Base-by-base conservation (phyloP, 1,284 basidiomycete species). In the Pascua guehoae region DNA sequence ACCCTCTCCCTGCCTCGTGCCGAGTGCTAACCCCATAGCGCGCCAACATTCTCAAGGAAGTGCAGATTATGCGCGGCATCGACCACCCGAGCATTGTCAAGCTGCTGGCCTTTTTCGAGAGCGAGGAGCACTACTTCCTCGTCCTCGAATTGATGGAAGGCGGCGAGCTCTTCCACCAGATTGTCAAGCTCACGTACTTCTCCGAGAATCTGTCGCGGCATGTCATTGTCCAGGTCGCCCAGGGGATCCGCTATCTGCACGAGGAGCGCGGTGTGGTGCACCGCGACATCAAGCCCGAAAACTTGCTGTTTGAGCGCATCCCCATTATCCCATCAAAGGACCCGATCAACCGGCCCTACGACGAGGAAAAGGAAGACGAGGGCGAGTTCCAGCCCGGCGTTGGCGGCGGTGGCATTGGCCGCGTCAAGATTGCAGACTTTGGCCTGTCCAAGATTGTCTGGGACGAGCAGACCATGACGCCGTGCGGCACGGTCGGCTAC, bases 401-500 rank as follows among this genome's bases (percentile, higher is more conserved):
- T 47, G 96, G 96, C 8, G 94, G 96, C 8, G 96, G 96, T 24
- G 96, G 94, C 12, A 99, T 99, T 63, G 96, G 96, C 8, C 86
- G 87, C 41, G 92, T 99, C 76, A 99, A 98, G 82, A 96, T 99
- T 66, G 96, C 96, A 62, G 96, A 99, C 76, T 99, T 99, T 74
- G 96, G 96, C 49, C 81, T 99, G 48, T 92, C 89, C 67, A 99
- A 99, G 80, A 88, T 98, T 54, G 92, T 99, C 5, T 99, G 96
- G 96, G 89, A 96, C 73, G 92, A 98, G 75, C 88, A 96, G 77
- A 99, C 96, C 11, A 96, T 93, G 88, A 99, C 96, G 32, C 96
- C 96, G 17, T 99, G 96, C 71, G 96, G 96, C 38, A 99, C 96
- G 1, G 95, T 98, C 36, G 96, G 96, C 5, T 99, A 99, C 79